Base-by-base conservation (phyloP, 1,284 basidiomycete species). In the Violaceomyces palustris region DNA sequence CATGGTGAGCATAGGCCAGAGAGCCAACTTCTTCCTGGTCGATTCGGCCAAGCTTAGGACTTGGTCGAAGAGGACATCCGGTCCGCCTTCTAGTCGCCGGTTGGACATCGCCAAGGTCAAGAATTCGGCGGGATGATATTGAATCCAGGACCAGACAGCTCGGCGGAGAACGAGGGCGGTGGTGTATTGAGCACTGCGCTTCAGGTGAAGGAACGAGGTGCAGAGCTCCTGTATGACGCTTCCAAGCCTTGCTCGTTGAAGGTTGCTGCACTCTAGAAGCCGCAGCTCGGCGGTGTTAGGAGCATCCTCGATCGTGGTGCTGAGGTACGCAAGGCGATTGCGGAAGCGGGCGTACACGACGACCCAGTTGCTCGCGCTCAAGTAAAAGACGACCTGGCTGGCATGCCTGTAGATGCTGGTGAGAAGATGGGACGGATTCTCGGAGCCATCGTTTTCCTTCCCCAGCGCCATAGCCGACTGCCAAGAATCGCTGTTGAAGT, bases 121-220 rank as follows among this genome's bases (percentile, higher is more conserved):
- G 70, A 84, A 94, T 67, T 96, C 88, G 10, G 78, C 75, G 0
- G 88, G 86, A 67, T 85, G 87, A 12, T 83, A 79, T 35, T 87
- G 84, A 37, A 94, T 85, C 89, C 89, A 96, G 50, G 87, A 88
- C 89, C 90, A 93, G 23, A 94, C 79, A 0, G 87, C 87, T 26
- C 82, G 79, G 12, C 88, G 82, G 25, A 96, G 78, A 15, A 85
- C 83, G 6, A 81, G 76, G 0, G 88, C 83, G 25, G 91, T 78
- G 0, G 85, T 82, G 4, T 81, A 75, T 62, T 89, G 87, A 0
- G 84, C 81, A 27, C 86, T 83, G 31, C 79, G 80, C 61, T 83
- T 83, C 80, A 94, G 85, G 68, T 87, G 87, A 14, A 92, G 81
- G 35, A 94, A 82, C 3, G 89, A 78, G 1, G 85, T 86, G 0